Evolutionary conservation across 768 basidiomycete genomes (phyloP), one percentile per base, ranked within the genome.

Genomic region (Guyanaporus albipodus): DNA sequence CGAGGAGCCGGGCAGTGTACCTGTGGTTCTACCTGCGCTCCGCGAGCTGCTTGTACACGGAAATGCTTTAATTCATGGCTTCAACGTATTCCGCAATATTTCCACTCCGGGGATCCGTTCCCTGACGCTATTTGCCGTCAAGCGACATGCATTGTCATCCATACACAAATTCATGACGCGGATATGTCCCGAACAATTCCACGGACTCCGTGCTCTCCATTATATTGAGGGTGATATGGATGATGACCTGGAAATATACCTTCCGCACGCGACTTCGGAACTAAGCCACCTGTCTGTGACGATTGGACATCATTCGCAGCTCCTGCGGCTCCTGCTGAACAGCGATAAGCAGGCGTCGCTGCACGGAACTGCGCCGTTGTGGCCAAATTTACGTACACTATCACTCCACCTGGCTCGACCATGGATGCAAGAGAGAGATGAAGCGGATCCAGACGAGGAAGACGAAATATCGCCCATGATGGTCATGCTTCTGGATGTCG

Each of bases 121-220:
- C 11, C 50, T 66, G 23, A 57, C 57, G 6, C 42, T 66, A 38
- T 49, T 49, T 54, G 54, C 49, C 42, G 59, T 66, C 46, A 63
- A 55, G 29, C 61, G 54, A 49, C 57, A 59, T 37, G 50, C 57
- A 29, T 44, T 67, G 21, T 64, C 64, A 38, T 61, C 66, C 12
- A 66, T 66, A 57, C 66, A 67, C 54, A 67, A 57, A 32, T 67
- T 67, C 50, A 66, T 66, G 59, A 60, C 64, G 24, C 64, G 64
- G 48, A 66, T 46, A 53, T 66, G 57, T 47, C 64, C 66, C 4
- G 66, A 66, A 38, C 66, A 67, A 39, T 66, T 66, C 42, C 64
- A 60, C 32, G 60, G 64, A 37, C 48, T 70, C 19, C 56, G 43
- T 33, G 58, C 56, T 14, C 60, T 67, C 35, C 57, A 66, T 52